Base-by-base conservation (phyloP, 495 filamentous ascomycete genomes). In the Talaromyces nanjingensis region DNA sequence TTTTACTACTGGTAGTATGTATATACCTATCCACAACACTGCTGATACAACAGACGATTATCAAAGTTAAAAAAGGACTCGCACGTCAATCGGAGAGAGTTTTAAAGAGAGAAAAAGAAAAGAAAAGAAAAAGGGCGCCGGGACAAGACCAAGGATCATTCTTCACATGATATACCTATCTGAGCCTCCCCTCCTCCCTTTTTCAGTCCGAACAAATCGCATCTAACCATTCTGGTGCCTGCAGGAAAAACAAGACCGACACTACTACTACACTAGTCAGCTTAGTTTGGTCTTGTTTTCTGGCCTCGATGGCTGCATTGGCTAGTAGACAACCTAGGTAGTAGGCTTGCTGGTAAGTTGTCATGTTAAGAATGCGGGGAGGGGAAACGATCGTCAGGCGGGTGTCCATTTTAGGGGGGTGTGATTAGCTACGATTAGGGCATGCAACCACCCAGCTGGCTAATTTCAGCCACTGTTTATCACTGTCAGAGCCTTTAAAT, bases 361-460 rank as follows among this genome's bases (percentile, higher is more conserved):
- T 54, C 49, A 20, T 27, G 53, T 25, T 56, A 29, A 27, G 53
- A 56, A 56, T 56, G 53, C 53, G 53, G 53, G 53, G 37, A 42
- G 34, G 34, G 52, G 53, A 29, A 29, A 16, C 27, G 53, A 56
- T 56, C 53, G 53, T 56, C 53, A 56, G 53, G 53, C 53, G 53
- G 53, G 27, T 56, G 22, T 20, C n/a, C 22, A 25, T 29, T 27
- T 29, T 49, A 18, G 18, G 45, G 45, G 45, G n/a, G 45, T 49
- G n/a, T 49, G 45, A 49, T 49, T 18, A 8, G 45, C 4, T 49
- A 20, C 6, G 45, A 49, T 49, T 49, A 49, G 18, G 11, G 45
- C n/a, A 49, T 49, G 45, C 45, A 18, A 49, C 45, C 45, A 6
- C n/a, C 45, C 45, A 49, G 45, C 45, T 18, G 45, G 18, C 8